Percentiles rank a stretch among this genome's conserved stretches.
phyloP scores from a whole-genome alignment of 164 flowering plant genomes.

The Tetracentron sinense region DNA sequence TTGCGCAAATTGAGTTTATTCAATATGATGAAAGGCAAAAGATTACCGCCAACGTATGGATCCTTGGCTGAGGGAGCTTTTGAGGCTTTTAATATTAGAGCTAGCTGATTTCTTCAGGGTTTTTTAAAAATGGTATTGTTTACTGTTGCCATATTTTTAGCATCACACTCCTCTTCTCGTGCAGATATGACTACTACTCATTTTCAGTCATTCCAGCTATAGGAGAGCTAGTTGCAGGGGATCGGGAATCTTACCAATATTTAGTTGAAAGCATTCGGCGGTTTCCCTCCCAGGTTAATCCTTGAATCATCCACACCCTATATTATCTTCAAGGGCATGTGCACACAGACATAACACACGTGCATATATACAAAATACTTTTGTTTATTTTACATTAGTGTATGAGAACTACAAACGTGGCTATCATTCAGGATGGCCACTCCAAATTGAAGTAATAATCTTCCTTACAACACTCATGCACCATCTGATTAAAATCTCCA shows the following conservation, averaged over 20 bases:
- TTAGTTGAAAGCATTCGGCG: constrained; percentile 92
- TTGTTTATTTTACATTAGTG: too few species aligned
- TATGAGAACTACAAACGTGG: too few species aligned
- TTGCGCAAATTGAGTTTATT: background rate
- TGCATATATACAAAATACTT: too few species aligned
- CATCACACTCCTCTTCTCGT: constrained; percentile 7
- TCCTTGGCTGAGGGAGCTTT: background rate
- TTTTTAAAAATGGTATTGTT: background rate
- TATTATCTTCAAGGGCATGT: background rate
- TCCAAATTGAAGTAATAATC: too few species aligned
- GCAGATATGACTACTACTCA: constrained; percentile 88
- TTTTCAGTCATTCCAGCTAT: constrained; percentile 81
- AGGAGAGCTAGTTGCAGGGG: constrained; percentile 90
- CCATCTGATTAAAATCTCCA: too few species aligned
- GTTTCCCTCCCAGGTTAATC: constrained; percentile 76
- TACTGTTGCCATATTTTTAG: background rate
- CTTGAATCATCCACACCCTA: background rate
- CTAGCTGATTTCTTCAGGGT: background rate
- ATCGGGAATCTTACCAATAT: constrained; percentile 86
- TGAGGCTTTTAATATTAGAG: background rate
- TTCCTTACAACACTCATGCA: too few species aligned
- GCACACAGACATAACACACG: background rate
- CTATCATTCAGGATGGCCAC: too few species aligned
- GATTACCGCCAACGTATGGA: background rate
- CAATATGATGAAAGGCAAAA: background rate